These are phyloP conservation scores for Hymenoscyphus repandus DNA, from an alignment of 2,329 filamentous ascomycete genomes.

Conservation along the genomic window DNA sequence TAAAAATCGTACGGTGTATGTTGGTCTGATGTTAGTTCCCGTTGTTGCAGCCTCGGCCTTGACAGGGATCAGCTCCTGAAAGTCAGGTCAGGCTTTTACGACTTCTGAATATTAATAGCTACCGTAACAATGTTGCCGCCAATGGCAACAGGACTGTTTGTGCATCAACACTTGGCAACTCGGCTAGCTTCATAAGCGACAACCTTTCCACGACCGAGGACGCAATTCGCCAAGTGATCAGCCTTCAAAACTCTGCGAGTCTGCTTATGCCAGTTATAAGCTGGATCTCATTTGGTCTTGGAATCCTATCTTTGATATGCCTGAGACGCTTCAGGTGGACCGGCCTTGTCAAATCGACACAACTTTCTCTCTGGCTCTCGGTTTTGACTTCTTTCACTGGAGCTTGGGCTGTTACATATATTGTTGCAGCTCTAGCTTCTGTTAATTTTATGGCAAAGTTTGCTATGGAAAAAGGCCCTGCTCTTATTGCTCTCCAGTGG, in stretches of 20 bases:
- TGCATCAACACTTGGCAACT: not conserved
- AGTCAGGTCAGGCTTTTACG: no score
- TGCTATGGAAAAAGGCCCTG: not conserved
- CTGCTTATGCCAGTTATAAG: not conserved
- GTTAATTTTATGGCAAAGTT: not conserved
- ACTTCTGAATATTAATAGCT: no score
- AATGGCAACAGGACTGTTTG: not conserved
- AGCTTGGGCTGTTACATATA: slow-evolving; percentile 1
- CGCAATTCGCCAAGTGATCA: not conserved
- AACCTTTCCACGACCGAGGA: not conserved
- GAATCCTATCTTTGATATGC: not conserved
- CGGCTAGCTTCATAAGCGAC: not conserved
- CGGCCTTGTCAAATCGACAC: not conserved
- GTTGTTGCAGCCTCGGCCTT: no score
- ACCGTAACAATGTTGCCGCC: not conserved
- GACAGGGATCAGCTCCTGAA: no score
- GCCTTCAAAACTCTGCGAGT: not conserved
- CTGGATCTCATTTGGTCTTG: not conserved
- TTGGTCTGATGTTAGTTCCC: no score
- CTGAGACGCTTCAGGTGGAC: not conserved
- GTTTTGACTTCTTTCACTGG: not conserved
- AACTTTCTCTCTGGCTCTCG: not conserved
- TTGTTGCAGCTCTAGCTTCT: not conserved
- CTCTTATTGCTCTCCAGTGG: slow-evolving; percentile 1
- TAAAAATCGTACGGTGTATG: no score